Percentiles rank a stretch among this genome's conserved stretches.
Conservation (phyloP, 2,329 filamentous ascomycete species). For the Cercospora sojina region DNA sequence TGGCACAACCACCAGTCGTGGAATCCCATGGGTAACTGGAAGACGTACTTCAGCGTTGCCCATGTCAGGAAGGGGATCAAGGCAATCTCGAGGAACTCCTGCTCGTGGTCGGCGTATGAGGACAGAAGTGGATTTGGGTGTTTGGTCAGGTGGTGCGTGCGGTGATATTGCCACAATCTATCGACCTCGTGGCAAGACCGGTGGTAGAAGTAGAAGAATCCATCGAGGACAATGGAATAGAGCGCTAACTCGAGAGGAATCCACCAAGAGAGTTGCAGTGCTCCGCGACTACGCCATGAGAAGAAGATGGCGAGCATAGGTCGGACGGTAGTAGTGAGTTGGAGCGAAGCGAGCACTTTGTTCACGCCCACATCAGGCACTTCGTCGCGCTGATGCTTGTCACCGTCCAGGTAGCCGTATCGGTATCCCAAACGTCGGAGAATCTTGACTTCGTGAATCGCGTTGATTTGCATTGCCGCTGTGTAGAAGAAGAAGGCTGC, state of each 20-base stretch:
- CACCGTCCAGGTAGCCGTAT: slow-evolving; percentile 46
- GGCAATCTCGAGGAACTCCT: slow-evolving; percentile 47
- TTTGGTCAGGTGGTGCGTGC: slow-evolving; percentile 49
- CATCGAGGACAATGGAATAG: slow-evolving; percentile 47
- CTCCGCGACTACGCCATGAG: slow-evolving; percentile 19
- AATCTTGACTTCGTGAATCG: slow-evolving; percentile 42
- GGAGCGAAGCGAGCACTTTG: slow-evolving; percentile 22
- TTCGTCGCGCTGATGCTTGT: slow-evolving; percentile 45
- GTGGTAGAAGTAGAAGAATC: slow-evolving; percentile 50
- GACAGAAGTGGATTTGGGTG: slow-evolving; percentile 47
- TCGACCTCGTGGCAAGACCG: slow-evolving; percentile 45
- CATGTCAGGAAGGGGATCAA: slow-evolving; percentile 46
- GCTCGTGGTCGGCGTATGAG: slow-evolving; percentile 46
- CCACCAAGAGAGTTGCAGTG: slow-evolving; percentile 37
- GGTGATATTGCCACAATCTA: slow-evolving; percentile 46
- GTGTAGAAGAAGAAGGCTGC: slow-evolving; percentile 42
- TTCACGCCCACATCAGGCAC: slow-evolving; percentile 41
- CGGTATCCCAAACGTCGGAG: slow-evolving; percentile 42
- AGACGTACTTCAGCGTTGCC: slow-evolving; percentile 37
- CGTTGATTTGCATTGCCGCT: slow-evolving; percentile 41
- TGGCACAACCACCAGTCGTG: slow-evolving; percentile 52
- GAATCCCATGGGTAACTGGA: slow-evolving; percentile 48
- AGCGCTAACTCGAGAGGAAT: slow-evolving; percentile 43
- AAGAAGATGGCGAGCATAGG: slow-evolving; percentile 26
- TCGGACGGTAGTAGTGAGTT: slow-evolving; percentile 27